Percentiles rank a stretch among this genome's conserved stretches.
Evolutionary conservation across 1,284 basidiomycete species (phyloP).

Genomic region (Marasmius tenuissimus): DNA sequence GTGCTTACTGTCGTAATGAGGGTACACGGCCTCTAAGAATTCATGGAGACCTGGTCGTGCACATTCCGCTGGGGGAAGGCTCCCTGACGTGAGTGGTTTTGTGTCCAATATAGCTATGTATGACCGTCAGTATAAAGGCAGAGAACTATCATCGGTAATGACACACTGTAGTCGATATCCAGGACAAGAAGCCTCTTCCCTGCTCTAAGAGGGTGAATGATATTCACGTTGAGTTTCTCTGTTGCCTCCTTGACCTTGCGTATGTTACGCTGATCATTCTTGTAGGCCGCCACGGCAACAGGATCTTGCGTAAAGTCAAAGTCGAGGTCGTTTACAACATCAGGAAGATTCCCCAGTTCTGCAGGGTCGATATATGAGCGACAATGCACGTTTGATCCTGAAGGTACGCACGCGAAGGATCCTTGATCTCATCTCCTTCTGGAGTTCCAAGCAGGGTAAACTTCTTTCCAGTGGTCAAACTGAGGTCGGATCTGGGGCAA

Average conservation of each 20-base stretch:
- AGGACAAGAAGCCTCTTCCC: constrained; percentile 83
- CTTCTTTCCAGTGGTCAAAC: constrained; percentile 61
- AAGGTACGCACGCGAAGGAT: constrained; percentile 50
- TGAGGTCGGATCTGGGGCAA: constrained; percentile 53
- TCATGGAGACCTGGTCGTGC: constrained; percentile 83
- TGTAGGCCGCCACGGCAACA: constrained; percentile 56
- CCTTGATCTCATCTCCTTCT: constrained; percentile 80
- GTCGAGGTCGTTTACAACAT: constrained; percentile 80
- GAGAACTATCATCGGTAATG: neutral
- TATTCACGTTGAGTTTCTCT: constrained; percentile 62
- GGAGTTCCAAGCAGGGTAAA: constrained; percentile 84
- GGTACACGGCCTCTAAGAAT: constrained; percentile 78
- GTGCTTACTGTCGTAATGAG: constrained; percentile 70
- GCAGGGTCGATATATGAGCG: constrained; percentile 2
- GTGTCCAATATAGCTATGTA: constrained; percentile 77
- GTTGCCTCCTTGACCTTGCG: constrained; percentile 78
- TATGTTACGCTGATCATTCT: constrained; percentile 73
- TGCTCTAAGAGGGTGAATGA: constrained; percentile 74
- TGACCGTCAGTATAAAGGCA: neutral
- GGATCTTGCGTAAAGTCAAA: constrained; percentile 70
- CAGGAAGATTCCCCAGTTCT: constrained; percentile 69
- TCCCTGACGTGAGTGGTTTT: constrained; percentile 76
- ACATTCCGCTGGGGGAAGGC: constrained; percentile 76
- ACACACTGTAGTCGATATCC: constrained; percentile 85
- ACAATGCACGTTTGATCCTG: neutral